Conservation (phyloP, 352 stramenopile genomes). For the Phytophthora sojae region DNA sequence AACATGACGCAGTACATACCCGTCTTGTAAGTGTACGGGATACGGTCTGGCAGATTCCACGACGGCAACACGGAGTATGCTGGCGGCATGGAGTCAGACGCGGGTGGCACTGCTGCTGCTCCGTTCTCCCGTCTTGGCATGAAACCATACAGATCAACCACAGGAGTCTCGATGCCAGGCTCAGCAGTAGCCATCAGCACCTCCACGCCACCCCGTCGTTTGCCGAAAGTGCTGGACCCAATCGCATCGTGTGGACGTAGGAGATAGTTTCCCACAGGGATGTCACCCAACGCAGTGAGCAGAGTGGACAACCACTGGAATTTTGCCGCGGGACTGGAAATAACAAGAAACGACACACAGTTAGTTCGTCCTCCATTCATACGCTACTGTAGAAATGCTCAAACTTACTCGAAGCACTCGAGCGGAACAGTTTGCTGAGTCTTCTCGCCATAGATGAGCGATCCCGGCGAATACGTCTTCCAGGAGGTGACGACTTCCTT, state of each 20-base stretch:
- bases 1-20: slow-evolving; percentile 64
- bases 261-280: slow-evolving; percentile 52
- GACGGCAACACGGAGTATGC: not conserved
- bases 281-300: slow-evolving; percentile 36
- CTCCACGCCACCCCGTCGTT: slow-evolving; percentile 24
- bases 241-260: slow-evolving; percentile 25
- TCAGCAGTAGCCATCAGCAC: slow-evolving; percentile 34
- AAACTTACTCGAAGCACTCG: slow-evolving; percentile 70
- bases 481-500: slow-evolving; percentile 46
- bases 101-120: not conserved
- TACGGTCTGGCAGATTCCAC: slow-evolving; percentile 55
- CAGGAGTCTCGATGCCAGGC: slow-evolving; percentile 1
- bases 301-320: slow-evolving; percentile 47
- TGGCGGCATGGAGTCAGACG: slow-evolving; percentile 18
- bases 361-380: not conserved
- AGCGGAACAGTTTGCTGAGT: slow-evolving; percentile 30
- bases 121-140: slow-evolving; percentile 29
- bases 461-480: slow-evolving; percentile 54
- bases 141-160: slow-evolving; percentile 56
- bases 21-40: slow-evolving; percentile 68
- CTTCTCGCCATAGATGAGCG: slow-evolving; percentile 53
- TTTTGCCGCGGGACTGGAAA: slow-evolving; percentile 41
- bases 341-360: not conserved
- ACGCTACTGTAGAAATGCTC: not conserved
- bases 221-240: slow-evolving; percentile 28